Base-by-base conservation (phyloP, 768 basidiomycete species). In the Hypholoma fasciculare region DNA sequence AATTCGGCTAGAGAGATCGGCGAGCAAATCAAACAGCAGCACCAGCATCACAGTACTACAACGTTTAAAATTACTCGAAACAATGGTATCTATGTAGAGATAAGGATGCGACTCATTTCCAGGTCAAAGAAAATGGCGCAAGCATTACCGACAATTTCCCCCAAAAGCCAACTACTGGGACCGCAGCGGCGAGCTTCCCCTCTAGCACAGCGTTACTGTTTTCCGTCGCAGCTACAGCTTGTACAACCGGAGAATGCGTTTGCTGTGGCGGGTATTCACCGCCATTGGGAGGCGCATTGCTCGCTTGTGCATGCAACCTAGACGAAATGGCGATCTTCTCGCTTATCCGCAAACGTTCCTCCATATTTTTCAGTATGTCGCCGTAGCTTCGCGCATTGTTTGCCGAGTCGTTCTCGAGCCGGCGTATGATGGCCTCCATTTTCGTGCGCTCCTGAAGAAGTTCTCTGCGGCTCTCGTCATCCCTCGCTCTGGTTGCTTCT, bases 111-210 rank as follows among this genome's bases (percentile, higher is more conserved):
- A 20, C 19, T 62, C 56, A 71, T 58, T 67, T 67, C 72, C 72
- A 74, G 16, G 70, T 71, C 60, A 74, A 62, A 19, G 72, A 74
- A 30, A 74, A 74, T 2, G 72, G 72, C 1, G 71, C 70, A n/a
- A 74, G 59, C 67, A 72, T 74, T 7, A 74, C 65, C 1, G 71
- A 68, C 47, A 74, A 58, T 47, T 66, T 70, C 7, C 72, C 72
- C 69, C 71, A 72, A 48, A 74, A 71, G 1, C 72, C 72, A 14
- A 74, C 65, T 13, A 74, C 60, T 11, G 72, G 72, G 46, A 72
- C 65, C 4, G 72, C 72, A 7, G 70, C 70, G 7, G 69, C 72
- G n/a, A 74, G 63, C 59, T 73, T 73, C 14, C 68, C 72, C 58
- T 73, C 72, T 20, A 71, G 56, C 1, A 73, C 62, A 1, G 72